Conservation (phyloP, 352 stramenopile species). For the Elongisporangium undulatum region DNA sequence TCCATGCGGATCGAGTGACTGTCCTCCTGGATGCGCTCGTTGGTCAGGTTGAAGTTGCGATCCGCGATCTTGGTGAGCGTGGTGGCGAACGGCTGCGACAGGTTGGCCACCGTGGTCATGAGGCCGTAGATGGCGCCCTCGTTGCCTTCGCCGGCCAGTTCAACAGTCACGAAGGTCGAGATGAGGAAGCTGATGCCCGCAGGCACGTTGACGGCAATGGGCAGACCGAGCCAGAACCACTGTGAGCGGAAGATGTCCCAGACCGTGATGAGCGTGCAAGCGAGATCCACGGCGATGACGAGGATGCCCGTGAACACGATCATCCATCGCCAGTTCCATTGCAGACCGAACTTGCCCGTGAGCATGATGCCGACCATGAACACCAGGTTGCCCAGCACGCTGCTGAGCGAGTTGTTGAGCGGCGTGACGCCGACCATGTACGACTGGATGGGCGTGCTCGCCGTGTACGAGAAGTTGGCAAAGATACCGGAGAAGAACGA, state of each 20-base stretch:
- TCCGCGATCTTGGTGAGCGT: slow-evolving; percentile 16
- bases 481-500: slow-evolving; percentile 39
- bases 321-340: slow-evolving; percentile 18
- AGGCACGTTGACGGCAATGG: slow-evolving; percentile 13
- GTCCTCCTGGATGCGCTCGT: slow-evolving; percentile 9
- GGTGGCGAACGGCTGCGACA: slow-evolving; percentile 10
- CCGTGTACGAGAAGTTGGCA: slow-evolving; percentile 27
- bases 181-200: slow-evolving; percentile 18
- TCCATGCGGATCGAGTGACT: slow-evolving; percentile 9
- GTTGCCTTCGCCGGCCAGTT: slow-evolving; percentile 15
- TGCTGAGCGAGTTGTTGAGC: slow-evolving; percentile 20
- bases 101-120: slow-evolving; percentile 21
- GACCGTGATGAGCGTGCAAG: slow-evolving; percentile 8
- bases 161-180: slow-evolving; percentile 9
- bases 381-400: slow-evolving; percentile 4
- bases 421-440: slow-evolving; percentile 28
- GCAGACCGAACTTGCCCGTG: slow-evolving; percentile 14
- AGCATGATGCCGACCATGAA: slow-evolving; percentile 5
- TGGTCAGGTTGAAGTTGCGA: slow-evolving; percentile 7
- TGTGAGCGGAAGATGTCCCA: slow-evolving; percentile 15
- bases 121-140: slow-evolving; percentile 27
- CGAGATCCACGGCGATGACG: slow-evolving; percentile 8
- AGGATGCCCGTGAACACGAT: slow-evolving; percentile 6
- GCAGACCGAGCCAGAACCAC: slow-evolving; percentile 19
- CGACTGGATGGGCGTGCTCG: slow-evolving; percentile 24